These are phyloP conservation scores for Exophiala sp. DNA, from an alignment of 2,329 filamentous ascomycete genomes.

Conservation along the genomic window DNA sequence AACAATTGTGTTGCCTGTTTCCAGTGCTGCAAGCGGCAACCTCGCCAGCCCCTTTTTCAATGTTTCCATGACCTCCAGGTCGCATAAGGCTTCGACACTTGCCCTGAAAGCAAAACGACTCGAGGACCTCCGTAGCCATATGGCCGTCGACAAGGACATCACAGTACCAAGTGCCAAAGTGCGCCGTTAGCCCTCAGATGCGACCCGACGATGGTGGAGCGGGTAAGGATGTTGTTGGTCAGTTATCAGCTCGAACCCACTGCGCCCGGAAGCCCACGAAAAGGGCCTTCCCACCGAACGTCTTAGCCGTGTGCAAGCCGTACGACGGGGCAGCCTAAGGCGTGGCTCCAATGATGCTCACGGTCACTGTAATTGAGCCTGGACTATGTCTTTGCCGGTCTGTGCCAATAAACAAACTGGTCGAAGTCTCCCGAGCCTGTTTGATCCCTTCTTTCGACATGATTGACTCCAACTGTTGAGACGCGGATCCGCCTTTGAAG, in stretches of 20 bases:
- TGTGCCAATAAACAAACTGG: too few relatives aligned
- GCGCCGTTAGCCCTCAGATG: neutral
- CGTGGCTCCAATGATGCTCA: slow-evolving; percentile 16
- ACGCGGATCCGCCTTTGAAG: too few relatives aligned
- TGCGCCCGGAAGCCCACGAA: neutral
- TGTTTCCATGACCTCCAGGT: slow-evolving; percentile 6
- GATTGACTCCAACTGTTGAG: neutral
- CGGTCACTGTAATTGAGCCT: neutral
- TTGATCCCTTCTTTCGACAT: neutral
- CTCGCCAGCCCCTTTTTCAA: neutral
- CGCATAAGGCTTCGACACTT: slow-evolving; percentile 4
- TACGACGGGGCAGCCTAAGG: neutral
- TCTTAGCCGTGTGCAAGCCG: too few relatives aligned
- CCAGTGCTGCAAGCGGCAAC: neutral
- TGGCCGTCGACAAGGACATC: neutral
- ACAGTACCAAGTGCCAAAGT: neutral
- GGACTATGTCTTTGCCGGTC: neutral
- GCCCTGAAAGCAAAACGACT: neutral
- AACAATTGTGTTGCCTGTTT: neutral
- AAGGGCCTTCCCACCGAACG: too few relatives aligned
- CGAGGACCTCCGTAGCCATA: too few relatives aligned
- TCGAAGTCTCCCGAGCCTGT: neutral
- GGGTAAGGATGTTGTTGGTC: neutral
- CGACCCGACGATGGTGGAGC: neutral
- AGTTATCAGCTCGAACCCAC: neutral